Percentiles rank a stretch among this genome's conserved stretches.
These are phyloP conservation scores for Lolium rigidum DNA, from an alignment of 176 grass and related monocot genomes.

Conservation along the genomic window DNA sequence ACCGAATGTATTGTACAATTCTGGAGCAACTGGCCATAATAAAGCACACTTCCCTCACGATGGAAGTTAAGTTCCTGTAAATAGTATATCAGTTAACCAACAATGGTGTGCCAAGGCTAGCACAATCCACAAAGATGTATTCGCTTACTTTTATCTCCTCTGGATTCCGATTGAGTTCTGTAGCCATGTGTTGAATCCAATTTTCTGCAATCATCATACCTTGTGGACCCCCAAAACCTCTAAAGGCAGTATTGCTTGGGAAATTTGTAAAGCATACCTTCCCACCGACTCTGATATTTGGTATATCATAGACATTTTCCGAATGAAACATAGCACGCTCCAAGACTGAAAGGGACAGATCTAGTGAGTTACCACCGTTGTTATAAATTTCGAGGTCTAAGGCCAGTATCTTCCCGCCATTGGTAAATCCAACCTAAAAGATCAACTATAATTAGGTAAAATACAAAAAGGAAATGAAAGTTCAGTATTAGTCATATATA, in stretches of 20 bases:
- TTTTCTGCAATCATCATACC: slow-evolving; percentile 91
- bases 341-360: slow-evolving; percentile 77
- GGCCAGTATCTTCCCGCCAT: slow-evolving; percentile 80
- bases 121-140: slow-evolving; percentile 21
- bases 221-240: slow-evolving; percentile 97
- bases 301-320: slow-evolving; percentile 89
- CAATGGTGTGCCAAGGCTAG: slow-evolving; percentile 14
- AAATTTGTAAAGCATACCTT: slow-evolving; percentile 96
- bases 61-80: slow-evolving; percentile 94
- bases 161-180: slow-evolving; percentile 70
- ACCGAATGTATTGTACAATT: slow-evolving; percentile 72
- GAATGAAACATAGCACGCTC: slow-evolving; percentile 85
- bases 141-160: slow-evolving; percentile 85
- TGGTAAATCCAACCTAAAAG: slow-evolving; percentile 87
- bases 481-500: background rate
- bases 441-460: slow-evolving; percentile 24
- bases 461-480: slow-evolving; percentile 22
- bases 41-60: slow-evolving; percentile 64
- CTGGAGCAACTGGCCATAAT: slow-evolving; percentile 85
- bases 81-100: slow-evolving; percentile 30
- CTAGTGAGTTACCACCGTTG: slow-evolving; percentile 83
- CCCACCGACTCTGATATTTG: slow-evolving; percentile 70
- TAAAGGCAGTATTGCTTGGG: slow-evolving; percentile 94
- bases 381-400: slow-evolving; percentile 90
- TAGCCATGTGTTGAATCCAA: slow-evolving; percentile 89